These are phyloP conservation scores for Ustilago shanxiensis DNA, from an alignment of 1,284 basidiomycete genomes.

Conservation along the genomic window DNA sequence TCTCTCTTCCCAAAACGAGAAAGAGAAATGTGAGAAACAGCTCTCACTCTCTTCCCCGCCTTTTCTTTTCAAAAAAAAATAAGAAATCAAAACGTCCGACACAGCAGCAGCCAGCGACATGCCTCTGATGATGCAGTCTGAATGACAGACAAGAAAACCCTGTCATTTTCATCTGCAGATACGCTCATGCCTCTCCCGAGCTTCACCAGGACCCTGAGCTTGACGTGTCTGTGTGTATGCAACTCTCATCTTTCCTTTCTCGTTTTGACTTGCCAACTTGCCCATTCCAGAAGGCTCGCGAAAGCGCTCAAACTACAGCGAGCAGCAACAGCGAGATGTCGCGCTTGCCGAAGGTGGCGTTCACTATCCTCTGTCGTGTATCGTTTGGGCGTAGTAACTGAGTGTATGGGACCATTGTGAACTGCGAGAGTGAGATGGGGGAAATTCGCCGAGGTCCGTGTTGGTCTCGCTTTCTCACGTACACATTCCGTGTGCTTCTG, in stretches of 20 bases:
- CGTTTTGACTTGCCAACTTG: neutral
- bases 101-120: neutral
- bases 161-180: no score
- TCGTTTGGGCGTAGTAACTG: no score
- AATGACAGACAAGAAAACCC: neutral
- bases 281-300: slow-evolving; percentile 17
- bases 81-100: neutral
- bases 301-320: neutral
- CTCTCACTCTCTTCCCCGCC: neutral
- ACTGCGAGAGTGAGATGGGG: no score
- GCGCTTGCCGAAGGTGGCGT: neutral
- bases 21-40: slow-evolving; percentile 5
- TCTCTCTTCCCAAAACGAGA: neutral
- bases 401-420: no score
- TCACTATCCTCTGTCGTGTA: neutral
- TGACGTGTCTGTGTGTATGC: no score
- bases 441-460: no score
- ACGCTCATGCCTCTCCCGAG: slow-evolving; percentile 6
- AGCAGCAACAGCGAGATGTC: neutral
- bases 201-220: slow-evolving; percentile 3
- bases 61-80: neutral
- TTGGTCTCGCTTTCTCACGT: no score
- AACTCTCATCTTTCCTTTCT: neutral
- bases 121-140: slow-evolving; percentile 1
- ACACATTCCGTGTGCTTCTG: no score